Conservation (phyloP, 108 stramenopile species). For the Cyclostephanos invisitatus region DNA sequence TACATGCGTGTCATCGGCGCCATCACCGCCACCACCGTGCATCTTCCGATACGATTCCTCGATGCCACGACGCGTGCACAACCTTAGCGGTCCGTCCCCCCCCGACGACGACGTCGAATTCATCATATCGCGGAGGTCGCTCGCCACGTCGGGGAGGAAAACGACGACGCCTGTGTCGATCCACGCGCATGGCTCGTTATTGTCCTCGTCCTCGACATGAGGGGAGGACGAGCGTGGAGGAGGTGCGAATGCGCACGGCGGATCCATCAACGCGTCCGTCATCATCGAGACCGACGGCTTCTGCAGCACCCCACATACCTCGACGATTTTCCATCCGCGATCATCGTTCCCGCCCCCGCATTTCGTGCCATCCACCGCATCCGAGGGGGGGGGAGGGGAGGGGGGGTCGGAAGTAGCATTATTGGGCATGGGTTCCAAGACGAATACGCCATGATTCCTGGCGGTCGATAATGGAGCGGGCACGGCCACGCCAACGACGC, state of each 20-base stretch:
- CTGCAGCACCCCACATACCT: slow-evolving; percentile 52
- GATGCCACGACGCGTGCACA: slow-evolving; percentile 52
- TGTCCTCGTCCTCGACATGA: slow-evolving; percentile 7
- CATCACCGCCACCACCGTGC: background rate
- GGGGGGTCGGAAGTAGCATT: too few species aligned
- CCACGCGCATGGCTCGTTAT: slow-evolving; percentile 52
- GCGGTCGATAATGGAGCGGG: slow-evolving; percentile 70
- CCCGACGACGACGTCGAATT: background rate
- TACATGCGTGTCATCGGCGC: background rate
- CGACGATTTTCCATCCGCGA: slow-evolving; percentile 8
- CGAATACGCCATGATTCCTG: slow-evolving; percentile 85
- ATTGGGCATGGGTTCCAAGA: slow-evolving; percentile 20
- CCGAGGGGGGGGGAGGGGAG: background rate
- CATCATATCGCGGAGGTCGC: slow-evolving; percentile 45
- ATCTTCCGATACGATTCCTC: slow-evolving; percentile 35
- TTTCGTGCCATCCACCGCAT: too few species aligned
- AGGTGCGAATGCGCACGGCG: slow-evolving; percentile 18
- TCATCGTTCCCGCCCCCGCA: background rate
- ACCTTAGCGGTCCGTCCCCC: slow-evolving; percentile 12
- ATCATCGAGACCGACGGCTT: slow-evolving; percentile 66
- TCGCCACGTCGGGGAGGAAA: slow-evolving; percentile 64
- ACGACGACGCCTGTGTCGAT: slow-evolving; percentile 81
- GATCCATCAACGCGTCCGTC: slow-evolving; percentile 20
- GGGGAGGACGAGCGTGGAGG: too few species aligned
- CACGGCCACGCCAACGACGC: slow-evolving; percentile 74